These are phyloP conservation scores for Nothophoma quercina DNA, from an alignment of 2,329 filamentous ascomycete species.

Conservation along the genomic window DNA sequence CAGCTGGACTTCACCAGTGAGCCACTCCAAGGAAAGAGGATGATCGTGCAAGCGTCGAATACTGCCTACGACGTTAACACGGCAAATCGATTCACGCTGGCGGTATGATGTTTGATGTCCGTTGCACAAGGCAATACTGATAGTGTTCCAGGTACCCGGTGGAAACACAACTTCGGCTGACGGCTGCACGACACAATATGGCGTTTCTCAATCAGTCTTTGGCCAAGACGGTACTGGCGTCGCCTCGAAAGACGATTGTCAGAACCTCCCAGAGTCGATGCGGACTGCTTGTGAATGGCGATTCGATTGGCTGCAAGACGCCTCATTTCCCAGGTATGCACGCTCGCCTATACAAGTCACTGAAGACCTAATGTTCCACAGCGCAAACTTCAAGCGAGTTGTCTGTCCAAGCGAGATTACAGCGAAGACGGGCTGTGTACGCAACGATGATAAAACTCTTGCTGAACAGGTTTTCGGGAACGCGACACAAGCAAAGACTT, in stretches of 20 bases:
- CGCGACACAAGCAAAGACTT: neutral
- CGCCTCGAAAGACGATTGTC: slow-evolving; percentile 39
- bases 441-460: slow-evolving; percentile 42
- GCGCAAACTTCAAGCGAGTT: slow-evolving; percentile 48
- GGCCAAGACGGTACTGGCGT: slow-evolving; percentile 41
- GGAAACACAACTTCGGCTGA: slow-evolving; percentile 47
- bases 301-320: slow-evolving; percentile 48
- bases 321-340: slow-evolving; percentile 43
- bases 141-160: slow-evolving; percentile 37
- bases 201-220: slow-evolving; percentile 44
- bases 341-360: neutral
- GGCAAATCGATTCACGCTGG: slow-evolving; percentile 46
- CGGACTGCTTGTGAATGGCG: slow-evolving; percentile 42
- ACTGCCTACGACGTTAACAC: slow-evolving; percentile 56
- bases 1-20: slow-evolving; percentile 66
- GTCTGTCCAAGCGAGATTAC: slow-evolving; percentile 45
- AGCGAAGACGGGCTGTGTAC: slow-evolving; percentile 43
- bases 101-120: slow-evolving; percentile 29
- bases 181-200: slow-evolving; percentile 44
- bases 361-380: slow-evolving; percentile 35
- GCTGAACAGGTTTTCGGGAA: slow-evolving; percentile 17
- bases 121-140: neutral
- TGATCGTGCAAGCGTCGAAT: slow-evolving; percentile 71
- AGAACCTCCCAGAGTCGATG: slow-evolving; percentile 42
- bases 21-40: slow-evolving; percentile 64